These are phyloP conservation scores for Saturnispora dispora DNA, from an alignment of 805 yeast genomes.

Conservation along the genomic window DNA sequence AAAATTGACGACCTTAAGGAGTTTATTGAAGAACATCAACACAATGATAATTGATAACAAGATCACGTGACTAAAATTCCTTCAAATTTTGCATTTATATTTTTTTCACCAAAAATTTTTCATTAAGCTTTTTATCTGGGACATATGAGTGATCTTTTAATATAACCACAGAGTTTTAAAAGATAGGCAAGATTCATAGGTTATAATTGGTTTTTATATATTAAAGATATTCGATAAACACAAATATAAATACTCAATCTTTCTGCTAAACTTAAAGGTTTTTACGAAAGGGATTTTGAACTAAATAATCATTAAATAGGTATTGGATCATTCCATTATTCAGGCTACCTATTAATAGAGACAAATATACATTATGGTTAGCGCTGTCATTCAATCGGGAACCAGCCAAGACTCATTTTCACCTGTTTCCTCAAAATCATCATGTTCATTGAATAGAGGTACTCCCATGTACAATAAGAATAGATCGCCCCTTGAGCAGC, in stretches of 20 bases:
- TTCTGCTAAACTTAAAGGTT: not conserved
- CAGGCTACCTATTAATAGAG: not conserved
- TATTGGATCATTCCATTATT: not conserved
- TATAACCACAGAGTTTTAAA: not conserved
- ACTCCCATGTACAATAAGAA: not conserved
- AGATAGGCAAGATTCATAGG: not conserved
- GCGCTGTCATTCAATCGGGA: not conserved
- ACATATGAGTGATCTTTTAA: not conserved
- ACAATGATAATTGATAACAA: not conserved
- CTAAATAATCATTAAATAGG: not conserved
- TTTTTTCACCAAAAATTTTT: not conserved
- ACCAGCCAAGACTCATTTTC: not conserved
- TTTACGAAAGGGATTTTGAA: not conserved
- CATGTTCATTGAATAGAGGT: not conserved
- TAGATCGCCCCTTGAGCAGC: constrained; percentile 7
- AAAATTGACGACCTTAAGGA: not conserved
- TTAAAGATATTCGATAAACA: not conserved
- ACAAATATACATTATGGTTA: not conserved
- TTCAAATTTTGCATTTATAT: not conserved
- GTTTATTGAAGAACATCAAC: not conserved
- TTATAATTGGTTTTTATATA: not conserved
- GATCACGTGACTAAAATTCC: not conserved
- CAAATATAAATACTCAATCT: not conserved
- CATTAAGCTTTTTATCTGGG: not conserved
- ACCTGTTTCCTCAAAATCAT: constrained; percentile 3